Base-by-base conservation (phyloP, 2,329 filamentous ascomycete species). In the Colletotrichum gigasporum region DNA sequence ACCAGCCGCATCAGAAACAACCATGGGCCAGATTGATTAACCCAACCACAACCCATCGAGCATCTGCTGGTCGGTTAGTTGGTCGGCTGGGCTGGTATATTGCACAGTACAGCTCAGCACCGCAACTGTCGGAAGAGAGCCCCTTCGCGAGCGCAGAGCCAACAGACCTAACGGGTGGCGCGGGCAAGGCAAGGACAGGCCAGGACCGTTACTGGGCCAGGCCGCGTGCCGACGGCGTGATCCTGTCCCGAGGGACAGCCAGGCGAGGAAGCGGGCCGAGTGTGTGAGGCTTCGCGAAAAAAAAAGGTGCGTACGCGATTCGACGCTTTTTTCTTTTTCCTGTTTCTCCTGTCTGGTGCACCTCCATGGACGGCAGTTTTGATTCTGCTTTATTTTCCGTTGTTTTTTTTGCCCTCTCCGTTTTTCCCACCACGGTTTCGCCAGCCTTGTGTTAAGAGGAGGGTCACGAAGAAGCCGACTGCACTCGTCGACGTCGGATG, bases 251-350 rank as follows among this genome's bases (percentile, higher is more conserved):
- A 64, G 35, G 39, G 56, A 48, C 48, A 26, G 34, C 30, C 56
- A 60, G 61, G 26, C 48, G 50, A 61, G 30, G 55, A 50, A 54
- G 48, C 56, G 56, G 60, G 60, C 60, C 60, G 60, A 60, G 60
- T 34, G 37, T 34, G 37, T 63, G 42, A 61, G 48, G 56, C 47
- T 61, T 64, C 35, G 56, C 55, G n/a, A 53, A n/a, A 30, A 47
- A 28, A 18, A 37, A 34, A 61, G 55, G 61, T 64, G 26, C 42
- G 56, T 60, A 54, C 14, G 41, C 34, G 20, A 64, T 54, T 48
- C 42, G 32, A 54, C 41, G 26, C 47, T 54, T 12, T 14, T 64
- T 64, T 39, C 61, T 64, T 64, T 61, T 64, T 44, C 41, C 20
- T 53, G 48, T 64, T 35, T 64, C 55, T 60, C 48, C 45, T 20